Evolutionary conservation across 306 rosid species (phyloP).

Genomic region (Amphicarpaea edgeworthii): DNA sequence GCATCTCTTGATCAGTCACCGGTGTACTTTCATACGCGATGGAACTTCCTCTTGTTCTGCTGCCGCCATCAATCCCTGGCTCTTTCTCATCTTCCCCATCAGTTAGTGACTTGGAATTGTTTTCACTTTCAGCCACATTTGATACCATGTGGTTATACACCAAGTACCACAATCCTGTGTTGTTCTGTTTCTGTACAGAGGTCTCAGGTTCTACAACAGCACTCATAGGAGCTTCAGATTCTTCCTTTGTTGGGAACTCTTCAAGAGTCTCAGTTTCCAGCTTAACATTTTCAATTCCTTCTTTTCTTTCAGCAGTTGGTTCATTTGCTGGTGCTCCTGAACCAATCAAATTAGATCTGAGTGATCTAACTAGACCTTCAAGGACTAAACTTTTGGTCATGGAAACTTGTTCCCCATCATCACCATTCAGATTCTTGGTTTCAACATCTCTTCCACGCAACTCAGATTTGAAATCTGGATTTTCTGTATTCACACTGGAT

Average conservation of each 20-base stretch:
- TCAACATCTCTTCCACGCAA: slow-evolving; percentile 44
- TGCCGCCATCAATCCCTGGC: slow-evolving; percentile 25
- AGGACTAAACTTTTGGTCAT: slow-evolving; percentile 44
- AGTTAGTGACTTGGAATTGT: slow-evolving; percentile 48
- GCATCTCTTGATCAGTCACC: slow-evolving; percentile 36
- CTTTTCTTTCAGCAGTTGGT: slow-evolving; percentile 39
- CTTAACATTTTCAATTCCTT: slow-evolving; percentile 37
- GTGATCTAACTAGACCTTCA: slow-evolving; percentile 50
- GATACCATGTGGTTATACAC: slow-evolving; percentile 90
- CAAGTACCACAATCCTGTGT: slow-evolving; percentile 69
- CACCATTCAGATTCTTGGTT: slow-evolving; percentile 36
- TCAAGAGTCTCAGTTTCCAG: slow-evolving; percentile 31
- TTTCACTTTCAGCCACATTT: slow-evolving; percentile 54
- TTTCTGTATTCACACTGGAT: slow-evolving; percentile 43
- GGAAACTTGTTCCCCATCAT: slow-evolving; percentile 39
- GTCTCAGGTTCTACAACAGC: slow-evolving; percentile 50
- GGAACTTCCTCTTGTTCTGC: slow-evolving; percentile 33
- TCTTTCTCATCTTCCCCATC: slow-evolving; percentile 48
- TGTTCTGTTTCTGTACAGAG: slow-evolving; percentile 56
- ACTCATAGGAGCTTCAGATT: slow-evolving; percentile 36
- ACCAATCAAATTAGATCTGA: slow-evolving; percentile 50
- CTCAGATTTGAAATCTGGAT: slow-evolving; percentile 39
- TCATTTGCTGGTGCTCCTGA: slow-evolving; percentile 51
- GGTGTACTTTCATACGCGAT: slow-evolving; percentile 39
- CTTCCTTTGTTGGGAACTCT: slow-evolving; percentile 38